Evolutionary conservation across 2,329 filamentous ascomycete species (phyloP), one percentile per base, ranked within the genome.

Genomic region (Reticulascus tulasneorum): DNA sequence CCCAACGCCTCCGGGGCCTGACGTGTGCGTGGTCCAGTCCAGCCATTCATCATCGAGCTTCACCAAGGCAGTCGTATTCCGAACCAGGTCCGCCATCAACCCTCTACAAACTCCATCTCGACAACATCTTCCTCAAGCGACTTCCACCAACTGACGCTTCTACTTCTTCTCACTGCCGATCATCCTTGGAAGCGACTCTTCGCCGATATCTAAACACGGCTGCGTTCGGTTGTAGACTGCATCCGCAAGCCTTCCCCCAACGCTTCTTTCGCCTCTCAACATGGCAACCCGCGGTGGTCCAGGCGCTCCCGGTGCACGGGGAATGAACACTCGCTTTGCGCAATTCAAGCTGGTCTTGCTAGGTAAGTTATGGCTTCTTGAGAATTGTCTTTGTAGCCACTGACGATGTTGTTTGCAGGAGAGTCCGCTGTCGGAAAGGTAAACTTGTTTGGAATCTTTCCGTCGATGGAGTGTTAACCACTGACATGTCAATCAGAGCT

Each of bases 351-450:
- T 98, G 54, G 93, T 98, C 49, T 75, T 98, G 59, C 77, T 98
- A 48, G 93, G 93, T 97, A 78, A 51, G 84, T 58, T 39, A 15
- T 36, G 25, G 34, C 33, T 33, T 38, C 40, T 36, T 42, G 29
- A 19, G 35, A 33, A 37, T 13, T 10, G 15, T 34, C 33, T 32
- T 37, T 22, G 28, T 29, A 17, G 32, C 40, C 40, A 33, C 39
- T 19, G 3, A 3, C 9, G 15, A 25, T 15, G 37, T n/a, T 39
- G 39, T 46, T 36, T 51, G 33, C 60, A 97, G 91, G 93, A 63
- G 93, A 98, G 74, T 98, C 93, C 52, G 93, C 93, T 41, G 93
- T 98, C 40, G 93, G 93, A 83, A 98, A 98, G 86, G 88, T 94
- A 66, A 50, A 59, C 13, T 12, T 24, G 12, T 35, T 16, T 29